Base-by-base conservation (phyloP, 1,139 yeast genomes). In the Pichia sp. region DNA sequence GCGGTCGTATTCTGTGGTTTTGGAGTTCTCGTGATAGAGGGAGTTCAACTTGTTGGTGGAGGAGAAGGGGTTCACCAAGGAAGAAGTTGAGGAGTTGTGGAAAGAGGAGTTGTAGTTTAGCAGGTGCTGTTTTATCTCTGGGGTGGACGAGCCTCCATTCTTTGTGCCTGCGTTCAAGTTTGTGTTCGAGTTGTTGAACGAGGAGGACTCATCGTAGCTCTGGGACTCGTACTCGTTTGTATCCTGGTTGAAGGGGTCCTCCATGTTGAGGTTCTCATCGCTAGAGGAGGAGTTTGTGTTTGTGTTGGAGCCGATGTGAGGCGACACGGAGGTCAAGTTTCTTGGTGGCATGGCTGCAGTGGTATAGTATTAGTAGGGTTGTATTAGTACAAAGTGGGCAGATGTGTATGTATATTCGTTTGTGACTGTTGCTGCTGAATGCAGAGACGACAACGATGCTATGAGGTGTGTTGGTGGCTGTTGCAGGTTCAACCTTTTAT, bases 241-340 rank as follows among this genome's bases (percentile, higher is more conserved):
- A n/a, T 63, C 68, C 50, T 64, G 64, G 48, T 59, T 61, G 60
- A 67, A 67, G 12, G 70, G 70, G 52, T 68, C 66, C 43, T 50
- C 50, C 17, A 46, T 34, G 6, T 55, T 49, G 5, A 46, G 10
- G 38, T 53, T 49, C 16, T 53, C 59, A 8, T 58, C 61, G 41
- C 58, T 57, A 1, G 59, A 52, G 7, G 58, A 55, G 43, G 67
- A 62, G 53, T 56, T 59, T 16, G 64, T 55, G 49, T 57, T 58
- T 24, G 66, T 60, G 50, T 57, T 58, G 10, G 69, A 61, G 31
- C 63, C 70, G 51, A 65, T 55, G 45, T 66, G 69, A 17, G 71
- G 71, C 2, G 71, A 65, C 46, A 63, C 61, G 4, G 69, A 55
- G 6, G 72, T 68, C 43, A 68, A 57, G 56, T 67, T 68, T 56